Evolutionary conservation across 371 early-diverging fungal genomes (phyloP).

Genomic region (Circinella minor): DNA sequence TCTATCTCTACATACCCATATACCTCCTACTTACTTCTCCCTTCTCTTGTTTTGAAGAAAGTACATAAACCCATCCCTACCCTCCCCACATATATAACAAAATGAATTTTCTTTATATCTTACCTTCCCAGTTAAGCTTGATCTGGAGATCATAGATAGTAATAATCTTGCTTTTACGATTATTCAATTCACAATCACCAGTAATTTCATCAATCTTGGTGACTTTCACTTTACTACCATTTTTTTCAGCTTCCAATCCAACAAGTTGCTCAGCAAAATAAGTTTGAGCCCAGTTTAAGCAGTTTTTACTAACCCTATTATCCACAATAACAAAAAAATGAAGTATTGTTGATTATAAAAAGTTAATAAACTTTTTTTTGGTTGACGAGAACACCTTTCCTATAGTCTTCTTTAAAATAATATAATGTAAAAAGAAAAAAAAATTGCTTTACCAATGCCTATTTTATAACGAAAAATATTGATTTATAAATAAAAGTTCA

Average conservation of each 20-base stretch:
- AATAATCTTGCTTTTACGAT: constrained; percentile 88
- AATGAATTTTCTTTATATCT: neutral
- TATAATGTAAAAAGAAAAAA: neutral
- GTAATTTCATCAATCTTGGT: constrained; percentile 58
- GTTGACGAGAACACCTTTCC: too few species aligned
- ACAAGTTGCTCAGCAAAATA: constrained; percentile 65
- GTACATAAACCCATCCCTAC: neutral
- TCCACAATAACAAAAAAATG: neutral
- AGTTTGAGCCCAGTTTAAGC: constrained; percentile 78
- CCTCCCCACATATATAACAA: neutral
- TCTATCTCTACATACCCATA: neutral
- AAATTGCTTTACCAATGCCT: constrained; percentile 15
- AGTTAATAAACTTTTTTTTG: neutral
- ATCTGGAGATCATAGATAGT: constrained; percentile 80
- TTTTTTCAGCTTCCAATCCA: constrained; percentile 46
- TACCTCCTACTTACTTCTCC: neutral
- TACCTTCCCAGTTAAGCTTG: constrained; percentile 77
- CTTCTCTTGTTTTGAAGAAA: neutral
- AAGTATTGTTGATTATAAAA: neutral
- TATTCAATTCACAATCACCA: constrained; percentile 87
- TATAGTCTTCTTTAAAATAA: too few species aligned
- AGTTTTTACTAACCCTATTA: constrained; percentile 87
- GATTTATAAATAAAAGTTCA: constrained; percentile 4
- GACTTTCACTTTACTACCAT: constrained; percentile 58
- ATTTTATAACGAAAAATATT: neutral